Percentiles rank a stretch among this genome's conserved stretches.
Conservation (phyloP, 2,329 filamentous ascomycete genomes). For the Trichoderma endophyticum region DNA sequence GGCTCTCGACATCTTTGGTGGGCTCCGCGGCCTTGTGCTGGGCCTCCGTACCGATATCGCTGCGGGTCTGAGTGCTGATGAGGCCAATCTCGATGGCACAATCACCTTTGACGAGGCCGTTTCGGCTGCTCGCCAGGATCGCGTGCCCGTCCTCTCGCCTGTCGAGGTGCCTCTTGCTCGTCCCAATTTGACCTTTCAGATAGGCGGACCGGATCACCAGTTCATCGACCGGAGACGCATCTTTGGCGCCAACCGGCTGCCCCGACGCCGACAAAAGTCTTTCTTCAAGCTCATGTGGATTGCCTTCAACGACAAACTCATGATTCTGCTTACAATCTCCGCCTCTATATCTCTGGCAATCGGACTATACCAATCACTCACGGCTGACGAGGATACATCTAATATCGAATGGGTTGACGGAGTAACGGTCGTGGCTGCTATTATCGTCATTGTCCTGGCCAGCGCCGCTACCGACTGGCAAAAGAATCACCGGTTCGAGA, state of each 20-base stretch:
- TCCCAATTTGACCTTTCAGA: slow-evolving; percentile 29
- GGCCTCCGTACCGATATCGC: slow-evolving; percentile 49
- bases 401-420: slow-evolving; percentile 79
- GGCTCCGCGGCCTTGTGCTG: slow-evolving; percentile 48
- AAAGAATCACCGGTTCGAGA: slow-evolving; percentile 77
- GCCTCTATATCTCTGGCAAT: slow-evolving; percentile 72
- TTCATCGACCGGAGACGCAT: slow-evolving; percentile 63
- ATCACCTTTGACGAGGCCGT: slow-evolving; percentile 51
- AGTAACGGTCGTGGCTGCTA: slow-evolving; percentile 73
- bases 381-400: slow-evolving; percentile 46
- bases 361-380: slow-evolving; percentile 70
- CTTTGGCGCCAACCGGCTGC: slow-evolving; percentile 59
- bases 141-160: slow-evolving; percentile 25
- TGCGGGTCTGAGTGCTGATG: slow-evolving; percentile 49
- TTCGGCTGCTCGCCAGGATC: slow-evolving; percentile 35
- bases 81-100: slow-evolving; percentile 42
- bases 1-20: slow-evolving; percentile 51
- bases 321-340: slow-evolving; percentile 68
- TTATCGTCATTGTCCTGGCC: slow-evolving; percentile 71
- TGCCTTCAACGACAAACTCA: slow-evolving; percentile 77
- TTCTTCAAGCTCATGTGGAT: slow-evolving; percentile 69
- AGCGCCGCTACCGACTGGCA: slow-evolving; percentile 81
- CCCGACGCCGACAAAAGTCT: slow-evolving; percentile 63
- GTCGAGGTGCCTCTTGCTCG: slow-evolving; percentile 23
- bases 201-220: slow-evolving; percentile 26